Evolutionary conservation across 768 basidiomycete species (phyloP).

Genomic region (Lactarius tabidus): DNA sequence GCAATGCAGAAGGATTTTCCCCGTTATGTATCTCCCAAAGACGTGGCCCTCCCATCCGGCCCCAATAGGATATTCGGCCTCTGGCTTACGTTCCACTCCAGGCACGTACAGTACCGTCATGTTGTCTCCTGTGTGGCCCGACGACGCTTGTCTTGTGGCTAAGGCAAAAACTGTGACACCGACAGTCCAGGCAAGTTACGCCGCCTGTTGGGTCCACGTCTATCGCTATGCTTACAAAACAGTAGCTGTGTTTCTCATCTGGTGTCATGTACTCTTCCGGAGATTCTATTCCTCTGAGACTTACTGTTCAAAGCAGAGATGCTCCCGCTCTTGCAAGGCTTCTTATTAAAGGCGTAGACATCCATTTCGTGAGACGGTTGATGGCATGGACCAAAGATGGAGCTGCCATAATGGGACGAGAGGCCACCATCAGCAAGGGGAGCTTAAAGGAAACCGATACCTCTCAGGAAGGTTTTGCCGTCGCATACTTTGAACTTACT

Average conservation of each 20-base stretch:
- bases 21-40: slow-evolving; percentile 43
- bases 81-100: slow-evolving; percentile 22
- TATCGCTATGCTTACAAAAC: background rate
- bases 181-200: slow-evolving; percentile 31
- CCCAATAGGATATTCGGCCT: slow-evolving; percentile 33
- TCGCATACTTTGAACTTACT: slow-evolving; percentile 35
- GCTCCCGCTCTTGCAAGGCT: slow-evolving; percentile 39
- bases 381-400: slow-evolving; percentile 32
- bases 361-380: slow-evolving; percentile 38
- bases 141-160: background rate
- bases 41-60: slow-evolving; percentile 37
- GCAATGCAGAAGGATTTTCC: slow-evolving; percentile 32
- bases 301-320: slow-evolving; percentile 36
- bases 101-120: slow-evolving; percentile 33
- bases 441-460: slow-evolving; percentile 30
- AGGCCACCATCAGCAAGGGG: slow-evolving; percentile 29
- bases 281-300: slow-evolving; percentile 37
- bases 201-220: background rate
- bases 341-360: slow-evolving; percentile 33
- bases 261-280: slow-evolving; percentile 39
- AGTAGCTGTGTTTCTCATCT: slow-evolving; percentile 39
- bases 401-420: slow-evolving; percentile 30
- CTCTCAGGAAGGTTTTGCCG: slow-evolving; percentile 35
- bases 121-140: slow-evolving; percentile 29
- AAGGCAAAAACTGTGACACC: slow-evolving; percentile 17